Base-by-base conservation (phyloP, 129 eudicot genomes). In the Lactuca sativa region DNA sequence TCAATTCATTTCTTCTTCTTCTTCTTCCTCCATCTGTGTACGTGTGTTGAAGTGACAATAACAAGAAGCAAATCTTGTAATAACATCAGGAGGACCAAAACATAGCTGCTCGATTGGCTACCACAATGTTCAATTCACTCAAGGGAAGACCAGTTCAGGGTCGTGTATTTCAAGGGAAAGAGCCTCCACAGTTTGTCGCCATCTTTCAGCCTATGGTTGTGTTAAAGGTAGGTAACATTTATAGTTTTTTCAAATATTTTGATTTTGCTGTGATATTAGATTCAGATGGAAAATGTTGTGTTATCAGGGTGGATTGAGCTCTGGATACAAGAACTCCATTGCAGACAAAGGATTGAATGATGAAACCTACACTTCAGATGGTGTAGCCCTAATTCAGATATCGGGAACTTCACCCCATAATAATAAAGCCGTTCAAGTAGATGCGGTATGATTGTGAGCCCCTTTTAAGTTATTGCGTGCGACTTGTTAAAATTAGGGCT, bases 281-380 rank as follows among this genome's bases (percentile, higher is more conserved):
- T 62, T 61, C 37, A 52, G 18, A 62, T 38, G 71, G 58, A 36
- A 32, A 40, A 30, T 62, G 14, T 62, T 62, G 25, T 73, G 72
- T 36, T 60, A 32, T 13, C 76, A 95, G 99, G 99, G 99, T 33
- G 99, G 99, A 68, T 4, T 86, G 74, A 90, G 99, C 86, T 87
- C 97, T 66, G 95, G 91, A 31, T 95, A 90, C 90, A 95, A 95
- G 68, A 95, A 84, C 69, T 84, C 79, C 77, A 81, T 90, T 44
- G 96, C 95, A 33, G 99, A 90, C 82, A 92, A 92, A 84, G 99
- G 97, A 59, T 76, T 90, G 80, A 87, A 88, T 69, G 99, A 95
- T 78, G 99, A 87, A 84, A 95, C 99, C 25, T 95, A 95, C 80
- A 76, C 84, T 49, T 36, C 89, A 9, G 99, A 90, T 40, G 72